Conservation (phyloP, 2,329 filamentous ascomycete species). For the Triangularia verruculosa region DNA sequence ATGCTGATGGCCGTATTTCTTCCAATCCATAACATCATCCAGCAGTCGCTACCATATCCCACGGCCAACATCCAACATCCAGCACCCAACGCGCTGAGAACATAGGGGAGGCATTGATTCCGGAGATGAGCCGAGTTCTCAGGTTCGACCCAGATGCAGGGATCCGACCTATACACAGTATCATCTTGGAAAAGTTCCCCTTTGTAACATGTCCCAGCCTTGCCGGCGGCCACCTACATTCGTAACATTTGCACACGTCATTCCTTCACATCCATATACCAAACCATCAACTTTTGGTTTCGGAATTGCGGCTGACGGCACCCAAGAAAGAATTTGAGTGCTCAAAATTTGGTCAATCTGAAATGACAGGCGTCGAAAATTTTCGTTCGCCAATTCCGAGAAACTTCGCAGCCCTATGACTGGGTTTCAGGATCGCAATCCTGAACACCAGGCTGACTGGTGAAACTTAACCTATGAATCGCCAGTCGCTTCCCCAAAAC, state of each 20-base stretch:
- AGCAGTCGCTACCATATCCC: slow-evolving; percentile 5
- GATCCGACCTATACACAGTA: background rate
- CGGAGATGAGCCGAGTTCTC: slow-evolving; percentile 37
- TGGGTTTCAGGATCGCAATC: slow-evolving; percentile 14
- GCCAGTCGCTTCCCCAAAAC: background rate
- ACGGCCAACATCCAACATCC: slow-evolving; percentile 3
- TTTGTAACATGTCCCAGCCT: background rate
- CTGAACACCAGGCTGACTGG: slow-evolving; percentile 19
- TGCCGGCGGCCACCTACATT: background rate
- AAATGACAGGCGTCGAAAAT: background rate
- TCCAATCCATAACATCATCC: background rate
- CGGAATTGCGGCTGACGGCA: background rate
- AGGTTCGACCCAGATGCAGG: background rate
- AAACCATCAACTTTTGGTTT: background rate
- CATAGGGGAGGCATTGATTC: slow-evolving; percentile 33
- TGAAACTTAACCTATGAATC: background rate
- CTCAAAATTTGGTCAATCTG: background rate
- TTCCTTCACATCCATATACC: background rate
- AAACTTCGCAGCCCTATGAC: background rate
- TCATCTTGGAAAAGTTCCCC: background rate
- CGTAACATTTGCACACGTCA: background rate
- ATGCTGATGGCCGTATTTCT: background rate
- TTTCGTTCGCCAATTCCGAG: background rate
- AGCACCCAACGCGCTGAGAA: background rate
- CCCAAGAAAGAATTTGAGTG: background rate